Percentiles rank a stretch among this genome's conserved stretches.
These are phyloP conservation scores for Epichloe hybrida DNA, from an alignment of 2,329 filamentous ascomycete genomes.

Conservation along the genomic window DNA sequence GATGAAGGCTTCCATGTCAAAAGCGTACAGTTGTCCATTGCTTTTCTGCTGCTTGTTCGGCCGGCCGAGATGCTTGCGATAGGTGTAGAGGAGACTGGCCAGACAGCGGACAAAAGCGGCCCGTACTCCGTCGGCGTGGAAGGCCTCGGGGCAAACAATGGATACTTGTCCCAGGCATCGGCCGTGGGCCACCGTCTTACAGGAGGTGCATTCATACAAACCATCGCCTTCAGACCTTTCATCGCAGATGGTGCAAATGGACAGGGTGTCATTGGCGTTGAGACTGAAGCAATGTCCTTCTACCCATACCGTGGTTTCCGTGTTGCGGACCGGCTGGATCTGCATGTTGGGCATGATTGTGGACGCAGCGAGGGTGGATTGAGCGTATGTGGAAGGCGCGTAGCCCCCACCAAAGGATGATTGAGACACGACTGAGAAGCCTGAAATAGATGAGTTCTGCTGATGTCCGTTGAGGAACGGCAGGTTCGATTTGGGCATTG, in stretches of 20 bases:
- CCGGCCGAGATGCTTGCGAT: conserved; percentile 48
- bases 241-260: conserved; percentile 60
- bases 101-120: conserved; percentile 52
- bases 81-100: conserved; percentile 53
- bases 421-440: conserved; percentile 47
- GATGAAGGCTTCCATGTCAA: conserved; percentile 53
- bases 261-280: conserved; percentile 42
- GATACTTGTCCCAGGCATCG: conserved; percentile 49
- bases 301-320: conserved; percentile 68
- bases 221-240: conserved; percentile 60
- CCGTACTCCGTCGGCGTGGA: conserved; percentile 46
- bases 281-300: conserved; percentile 72
- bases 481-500: conserved; percentile 54
- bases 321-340: conserved; percentile 65
- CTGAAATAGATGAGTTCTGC: conserved; percentile 44
- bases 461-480: conserved; percentile 60
- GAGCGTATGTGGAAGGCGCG: conserved; percentile 71
- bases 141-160: conserved; percentile 49
- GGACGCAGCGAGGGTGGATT: conserved; percentile 73
- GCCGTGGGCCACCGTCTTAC: conserved; percentile 43
- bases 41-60: conserved; percentile 47
- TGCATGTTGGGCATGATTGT: conserved; percentile 80
- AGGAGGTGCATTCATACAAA: conserved; percentile 60
- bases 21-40: conserved; percentile 46
- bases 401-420: conserved; percentile 61